phyloP scores from a whole-genome alignment of 75 land plant genomes.

The Sequoia sempervirens region DNA sequence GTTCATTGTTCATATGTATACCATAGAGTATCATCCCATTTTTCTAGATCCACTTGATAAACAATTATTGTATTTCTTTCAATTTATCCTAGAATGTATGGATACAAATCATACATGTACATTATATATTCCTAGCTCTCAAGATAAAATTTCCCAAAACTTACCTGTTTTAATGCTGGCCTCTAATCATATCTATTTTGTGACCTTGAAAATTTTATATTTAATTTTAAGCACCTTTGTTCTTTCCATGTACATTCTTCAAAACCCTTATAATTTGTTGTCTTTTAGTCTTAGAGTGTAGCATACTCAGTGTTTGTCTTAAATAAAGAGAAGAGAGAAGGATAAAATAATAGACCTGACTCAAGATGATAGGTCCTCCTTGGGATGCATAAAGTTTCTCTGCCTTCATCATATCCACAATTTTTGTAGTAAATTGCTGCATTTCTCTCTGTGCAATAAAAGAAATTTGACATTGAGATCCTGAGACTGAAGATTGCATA shows the following conservation, averaged over 20 bases:
- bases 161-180: neutral
- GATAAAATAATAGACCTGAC: conserved; percentile 50
- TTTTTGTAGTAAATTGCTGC: conserved; percentile 53
- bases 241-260: neutral
- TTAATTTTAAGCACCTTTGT: neutral
- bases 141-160: neutral
- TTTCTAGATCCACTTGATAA: too few species aligned
- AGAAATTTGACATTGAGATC: neutral
- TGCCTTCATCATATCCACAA: conserved; percentile 75
- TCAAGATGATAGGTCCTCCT: conserved; percentile 85
- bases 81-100: too few species aligned
- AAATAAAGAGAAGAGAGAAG: neutral
- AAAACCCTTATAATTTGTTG: neutral
- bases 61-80: too few species aligned
- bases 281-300: neutral
- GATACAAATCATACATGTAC: neutral
- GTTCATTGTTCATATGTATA: too few species aligned
- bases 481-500: neutral
- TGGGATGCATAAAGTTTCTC: conserved; percentile 70
- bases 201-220: neutral
- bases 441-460: conserved; percentile 44
- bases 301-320: neutral
- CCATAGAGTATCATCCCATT: too few species aligned
- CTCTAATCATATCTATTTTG: neutral
- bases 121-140: neutral